Percentiles rank a stretch among this genome's conserved stretches.
These are phyloP conservation scores for Saccharomycopsis schoenii DNA, from an alignment of 805 yeast species.

Conservation along the genomic window DNA sequence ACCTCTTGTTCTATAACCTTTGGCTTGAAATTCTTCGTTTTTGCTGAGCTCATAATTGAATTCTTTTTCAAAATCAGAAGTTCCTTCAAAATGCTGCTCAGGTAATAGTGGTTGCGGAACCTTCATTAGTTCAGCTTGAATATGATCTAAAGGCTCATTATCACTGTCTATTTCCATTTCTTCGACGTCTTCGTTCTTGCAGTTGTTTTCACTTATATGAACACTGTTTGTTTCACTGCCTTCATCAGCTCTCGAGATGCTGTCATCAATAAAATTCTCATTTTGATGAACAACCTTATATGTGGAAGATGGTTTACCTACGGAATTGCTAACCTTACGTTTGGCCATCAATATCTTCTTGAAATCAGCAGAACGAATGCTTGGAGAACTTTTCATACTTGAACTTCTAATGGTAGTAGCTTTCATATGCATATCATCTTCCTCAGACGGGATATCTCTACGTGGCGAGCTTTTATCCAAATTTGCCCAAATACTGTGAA, in stretches of 20 bases:
- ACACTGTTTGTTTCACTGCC: slow-evolving; percentile 5
- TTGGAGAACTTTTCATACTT: slow-evolving; percentile 40
- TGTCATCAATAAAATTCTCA: slow-evolving; percentile 14
- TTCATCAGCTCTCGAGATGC: slow-evolving; percentile 10
- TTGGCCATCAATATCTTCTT: slow-evolving; percentile 29
- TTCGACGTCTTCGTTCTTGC: neutral
- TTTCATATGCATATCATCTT: slow-evolving; percentile 2
- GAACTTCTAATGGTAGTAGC: slow-evolving; percentile 32
- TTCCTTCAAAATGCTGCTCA: slow-evolving; percentile 18
- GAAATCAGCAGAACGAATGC: slow-evolving; percentile 38
- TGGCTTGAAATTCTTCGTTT: slow-evolving; percentile 4
- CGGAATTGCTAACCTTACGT: slow-evolving; percentile 9
- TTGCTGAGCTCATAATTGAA: slow-evolving; percentile 11
- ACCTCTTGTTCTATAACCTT: slow-evolving; percentile 6
- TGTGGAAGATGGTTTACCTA: neutral
- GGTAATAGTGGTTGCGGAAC: slow-evolving; percentile 18
- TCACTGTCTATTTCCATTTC: neutral
- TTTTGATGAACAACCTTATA: neutral
- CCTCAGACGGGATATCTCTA: neutral
- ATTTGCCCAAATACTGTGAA: slow-evolving; percentile 17
- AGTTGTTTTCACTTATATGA: neutral
- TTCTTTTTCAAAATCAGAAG: slow-evolving; percentile 14
- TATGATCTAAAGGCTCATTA: slow-evolving; percentile 13
- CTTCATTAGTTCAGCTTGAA: slow-evolving; percentile 13
- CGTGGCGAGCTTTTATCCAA: neutral